Evolutionary conservation across 768 basidiomycete species (phyloP).

Genomic region (Lepiota venenata): DNA sequence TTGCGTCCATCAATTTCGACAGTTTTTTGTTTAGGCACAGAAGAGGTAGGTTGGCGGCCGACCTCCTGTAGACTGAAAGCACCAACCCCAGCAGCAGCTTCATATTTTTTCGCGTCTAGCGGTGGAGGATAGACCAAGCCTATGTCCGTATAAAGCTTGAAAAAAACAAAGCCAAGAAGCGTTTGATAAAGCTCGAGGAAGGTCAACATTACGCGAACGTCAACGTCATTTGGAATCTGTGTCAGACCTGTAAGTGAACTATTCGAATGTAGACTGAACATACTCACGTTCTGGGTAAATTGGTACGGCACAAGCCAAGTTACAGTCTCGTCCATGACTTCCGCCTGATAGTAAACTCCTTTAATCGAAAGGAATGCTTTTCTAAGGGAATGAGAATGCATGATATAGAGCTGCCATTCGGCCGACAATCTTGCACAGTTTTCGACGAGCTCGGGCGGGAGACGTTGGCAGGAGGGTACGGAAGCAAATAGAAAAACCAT

Average conservation of each 20-base stretch:
- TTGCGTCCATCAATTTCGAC: constrained; percentile 42
- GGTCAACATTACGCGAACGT: constrained; percentile 96
- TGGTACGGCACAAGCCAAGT: constrained; percentile 98
- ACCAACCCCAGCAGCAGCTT: constrained; percentile 81
- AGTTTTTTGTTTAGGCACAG: constrained; percentile 45
- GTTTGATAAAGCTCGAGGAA: constrained; percentile 99
- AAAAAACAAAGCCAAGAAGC: constrained; percentile 90
- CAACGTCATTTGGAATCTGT: constrained; percentile 92
- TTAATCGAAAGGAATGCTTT: constrained; percentile 97
- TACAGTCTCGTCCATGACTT: constrained; percentile 87
- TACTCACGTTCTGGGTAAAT: constrained; percentile 87
- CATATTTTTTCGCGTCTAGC: constrained; percentile 78
- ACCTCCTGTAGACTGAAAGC: constrained; percentile 74
- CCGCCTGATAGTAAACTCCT: constrained; percentile 97
- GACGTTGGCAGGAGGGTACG: constrained; percentile 79
- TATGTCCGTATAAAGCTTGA: constrained; percentile 96
- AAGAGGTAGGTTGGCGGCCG: constrained; percentile 23
- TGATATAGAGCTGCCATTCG: constrained; percentile 96
- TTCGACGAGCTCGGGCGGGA: constrained; percentile 81
- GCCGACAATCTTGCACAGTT: constrained; percentile 88
- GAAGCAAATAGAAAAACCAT: constrained; percentile 92
- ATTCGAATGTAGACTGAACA: background rate
- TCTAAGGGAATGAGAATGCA: constrained; percentile 79
- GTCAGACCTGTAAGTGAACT: constrained; percentile 12
- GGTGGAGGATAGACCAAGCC: constrained; percentile 96